Evolutionary conservation across 257 asterid species (phyloP).

Genomic region (Parsonsia alboflavescens): DNA sequence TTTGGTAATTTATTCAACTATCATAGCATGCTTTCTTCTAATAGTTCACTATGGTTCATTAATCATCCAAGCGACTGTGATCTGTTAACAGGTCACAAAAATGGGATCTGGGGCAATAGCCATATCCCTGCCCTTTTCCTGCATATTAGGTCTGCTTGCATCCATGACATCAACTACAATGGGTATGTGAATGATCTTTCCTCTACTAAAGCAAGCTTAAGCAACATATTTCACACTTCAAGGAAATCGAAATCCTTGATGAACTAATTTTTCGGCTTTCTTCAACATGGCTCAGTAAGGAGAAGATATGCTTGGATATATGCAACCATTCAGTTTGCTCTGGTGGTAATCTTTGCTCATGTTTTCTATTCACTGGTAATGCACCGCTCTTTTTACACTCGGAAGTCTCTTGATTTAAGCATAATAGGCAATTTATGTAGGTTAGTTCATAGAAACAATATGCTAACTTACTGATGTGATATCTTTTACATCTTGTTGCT

Average conservation of each 20-base stretch:
- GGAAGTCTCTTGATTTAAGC: not conserved
- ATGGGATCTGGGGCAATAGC: conserved; percentile 93
- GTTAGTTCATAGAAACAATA: not conserved
- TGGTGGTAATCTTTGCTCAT: conserved; percentile 82
- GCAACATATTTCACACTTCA: not conserved
- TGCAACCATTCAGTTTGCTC: conserved; percentile 62
- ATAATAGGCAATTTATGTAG: not conserved
- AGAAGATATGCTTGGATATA: conserved; percentile 80
- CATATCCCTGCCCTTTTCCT: conserved; percentile 86
- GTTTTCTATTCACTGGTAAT: conserved; percentile 82
- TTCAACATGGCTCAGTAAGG: conserved; percentile 40
- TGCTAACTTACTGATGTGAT: not conserved
- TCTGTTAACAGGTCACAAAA: conserved; percentile 47
- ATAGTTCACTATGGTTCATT: not conserved
- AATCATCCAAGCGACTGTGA: conserved; percentile 4
- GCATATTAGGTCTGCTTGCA: conserved; percentile 94
- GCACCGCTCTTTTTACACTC: not conserved
- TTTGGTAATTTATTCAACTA: conserved; percentile 50
- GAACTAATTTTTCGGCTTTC: conserved; percentile 10
- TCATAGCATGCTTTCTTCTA: conserved; percentile 5
- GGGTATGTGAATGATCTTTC: conserved; percentile 43
- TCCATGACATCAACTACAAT: conserved; percentile 93
- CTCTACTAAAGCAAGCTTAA: conserved; percentile 3
- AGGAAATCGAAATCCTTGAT: not conserved
- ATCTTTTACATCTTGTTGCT: conserved; percentile 4